Base-by-base conservation (phyloP, 495 filamentous ascomycete genomes). In the Glonium stellatum region DNA sequence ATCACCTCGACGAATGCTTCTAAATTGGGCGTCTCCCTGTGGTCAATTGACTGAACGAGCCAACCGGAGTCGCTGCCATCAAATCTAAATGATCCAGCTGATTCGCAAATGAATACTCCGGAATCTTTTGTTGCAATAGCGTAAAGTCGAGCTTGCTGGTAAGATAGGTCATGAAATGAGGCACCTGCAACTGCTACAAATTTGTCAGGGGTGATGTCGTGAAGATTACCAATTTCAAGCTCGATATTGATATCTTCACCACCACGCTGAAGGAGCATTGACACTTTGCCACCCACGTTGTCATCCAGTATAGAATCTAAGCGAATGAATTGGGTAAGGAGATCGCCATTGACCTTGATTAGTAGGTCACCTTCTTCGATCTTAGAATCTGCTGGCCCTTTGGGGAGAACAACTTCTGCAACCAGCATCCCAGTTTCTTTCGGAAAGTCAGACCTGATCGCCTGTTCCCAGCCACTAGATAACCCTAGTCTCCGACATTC, bases 351-450 rank as follows among this genome's bases (percentile, higher is more conserved):
- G 62, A 97, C 90, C 72, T 91, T 87, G 61, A 97, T 77, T 54
- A 99, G 79, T n/a, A 99, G 87, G 75, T 99, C 93, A 41, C 93
- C 93, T 70, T 97, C 93, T 71, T 93, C 86, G 31, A 97, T 78
- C 68, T 92, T 88, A 10, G 78, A 76, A 71, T 95, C 82, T 4
- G 85, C 92, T 21, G 93, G 93, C 0, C 93, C 95, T 66, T 92
- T 84, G 0, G 93, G 93, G 4, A 99, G 78, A 15, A 97, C 84
- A 54, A 96, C 92, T 77, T 99, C 93, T 19, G 93, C 92, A 13
- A 95, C 92, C 35, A 99, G 83, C 88, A 97, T 90, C 68, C 92
- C 92, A 15, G 90, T 97, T 74, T 97, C 93, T 63, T 87, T 88
- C 1, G 93, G 95, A 65, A 95, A 95, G 11, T 79, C 77, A 66